Evolutionary conservation across 2,329 filamentous ascomycete species (phyloP), one percentile per base, ranked within the genome.

Genomic region (Monilinia laxa): DNA sequence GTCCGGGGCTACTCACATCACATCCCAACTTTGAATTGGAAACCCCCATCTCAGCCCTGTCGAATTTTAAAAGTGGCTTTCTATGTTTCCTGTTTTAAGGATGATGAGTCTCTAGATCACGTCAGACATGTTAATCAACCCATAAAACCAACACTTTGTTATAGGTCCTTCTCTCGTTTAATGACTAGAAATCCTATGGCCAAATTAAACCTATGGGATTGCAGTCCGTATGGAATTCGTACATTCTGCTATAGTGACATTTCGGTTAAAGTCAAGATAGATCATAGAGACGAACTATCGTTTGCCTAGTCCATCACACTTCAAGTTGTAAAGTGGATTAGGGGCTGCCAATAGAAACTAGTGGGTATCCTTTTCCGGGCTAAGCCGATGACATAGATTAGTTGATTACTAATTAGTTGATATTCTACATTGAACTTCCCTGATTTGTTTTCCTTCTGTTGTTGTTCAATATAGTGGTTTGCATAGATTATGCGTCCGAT

Each of bases 21-120:
- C 18, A 45, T 45, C 10, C n/a, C 18, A 16, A 31, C 40, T 28
- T 58, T 3, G 25, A 47, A 47, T 40, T 47, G 18, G 23, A 28
- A 47, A 47, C 31, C 20, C 5, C 55, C 23, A 58, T 45, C 14
- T 58, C 55, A 45, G 38, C 40, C 42, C 57, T 60, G 57, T 35
- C n/a, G 16, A 38, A 23, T 38, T 4, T 60, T 18, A 60, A 20
- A 49, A 60, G 57, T 45, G 28, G 28, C 57, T 60, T 38, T 23
- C 55, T 49, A 49, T 49, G 6, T 59, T 47, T 59, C 57, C 45
- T 59, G 57, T 49, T 59, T 60, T 20, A 49, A 60, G 28, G 20
- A 20, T 9, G 23, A 35, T 23, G 57, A 35, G 56, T 20, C 25
- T 35, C 31, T 35, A 35, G 28, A 60, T 60, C 57, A 59, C 42